Percentiles rank a stretch among this genome's conserved stretches.
These are phyloP conservation scores for Trametes elegans DNA, from an alignment of 768 basidiomycete genomes.

Conservation along the genomic window DNA sequence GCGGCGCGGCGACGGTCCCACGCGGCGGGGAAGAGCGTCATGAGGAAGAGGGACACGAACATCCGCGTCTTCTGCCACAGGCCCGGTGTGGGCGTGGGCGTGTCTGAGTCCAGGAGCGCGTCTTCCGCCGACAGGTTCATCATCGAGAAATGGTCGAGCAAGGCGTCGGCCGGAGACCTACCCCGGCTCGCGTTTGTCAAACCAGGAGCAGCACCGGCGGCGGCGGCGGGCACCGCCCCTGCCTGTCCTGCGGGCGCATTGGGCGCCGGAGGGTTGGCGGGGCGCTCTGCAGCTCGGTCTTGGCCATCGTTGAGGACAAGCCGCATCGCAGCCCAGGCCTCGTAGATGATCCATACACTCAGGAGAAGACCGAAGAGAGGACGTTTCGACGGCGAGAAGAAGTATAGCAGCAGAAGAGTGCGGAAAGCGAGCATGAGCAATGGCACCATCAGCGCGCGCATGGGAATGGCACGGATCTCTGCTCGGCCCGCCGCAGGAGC, in stretches of 20 bases:
- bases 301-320: slow-evolving; percentile 37
- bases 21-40: slow-evolving; percentile 70
- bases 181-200: background rate
- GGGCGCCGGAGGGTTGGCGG: background rate
- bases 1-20: slow-evolving; percentile 65
- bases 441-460: slow-evolving; percentile 68
- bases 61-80: slow-evolving; percentile 48
- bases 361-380: slow-evolving; percentile 68
- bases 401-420: slow-evolving; percentile 67
- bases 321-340: slow-evolving; percentile 71
- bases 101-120: slow-evolving; percentile 39
- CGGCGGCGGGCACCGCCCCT: background rate
- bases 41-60: slow-evolving; percentile 54
- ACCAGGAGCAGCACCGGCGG: background rate
- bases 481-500: slow-evolving; percentile 21
- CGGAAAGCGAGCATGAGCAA: slow-evolving; percentile 67
- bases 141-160: slow-evolving; percentile 54
- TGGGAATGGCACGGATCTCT: slow-evolving; percentile 55
- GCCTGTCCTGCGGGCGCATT: background rate
- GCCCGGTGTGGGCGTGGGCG: slow-evolving; percentile 39
- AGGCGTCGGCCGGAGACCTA: slow-evolving; percentile 4
- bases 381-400: slow-evolving; percentile 72
- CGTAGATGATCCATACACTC: slow-evolving; percentile 69
- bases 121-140: slow-evolving; percentile 59
- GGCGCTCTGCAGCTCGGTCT: slow-evolving; percentile 17